phyloP scores from a whole-genome alignment of 2,329 filamentous ascomycete genomes.

The Mycosphaerelloides madeirae region DNA sequence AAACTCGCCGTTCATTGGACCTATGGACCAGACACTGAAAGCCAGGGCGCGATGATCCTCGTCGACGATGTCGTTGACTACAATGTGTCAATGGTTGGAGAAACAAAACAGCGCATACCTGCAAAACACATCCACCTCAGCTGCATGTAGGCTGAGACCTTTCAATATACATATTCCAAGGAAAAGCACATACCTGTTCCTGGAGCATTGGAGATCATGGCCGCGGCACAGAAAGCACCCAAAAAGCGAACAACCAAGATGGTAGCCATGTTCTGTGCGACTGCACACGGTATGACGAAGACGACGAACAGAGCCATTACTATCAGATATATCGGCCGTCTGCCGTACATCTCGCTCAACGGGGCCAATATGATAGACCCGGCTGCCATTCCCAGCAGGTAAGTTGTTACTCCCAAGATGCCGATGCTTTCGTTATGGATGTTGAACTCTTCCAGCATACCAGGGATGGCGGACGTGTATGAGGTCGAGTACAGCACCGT shows the following conservation, averaged over 20 bases:
- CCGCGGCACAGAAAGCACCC: slow-evolving; percentile 67
- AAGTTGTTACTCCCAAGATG: slow-evolving; percentile 72
- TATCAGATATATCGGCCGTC: slow-evolving; percentile 62
- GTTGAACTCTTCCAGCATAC: slow-evolving; percentile 60
- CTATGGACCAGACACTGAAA: slow-evolving; percentile 78
- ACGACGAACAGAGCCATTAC: slow-evolving; percentile 62
- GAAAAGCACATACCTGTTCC: slow-evolving; percentile 51
- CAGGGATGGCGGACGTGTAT: slow-evolving; percentile 68
- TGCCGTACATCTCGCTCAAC: slow-evolving; percentile 65
- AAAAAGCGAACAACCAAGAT: slow-evolving; percentile 72
- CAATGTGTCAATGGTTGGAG: too few relatives aligned
- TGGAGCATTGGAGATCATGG: slow-evolving; percentile 77
- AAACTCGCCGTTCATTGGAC: slow-evolving; percentile 67
- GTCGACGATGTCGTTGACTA: slow-evolving; percentile 54
- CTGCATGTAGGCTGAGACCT: too few relatives aligned
- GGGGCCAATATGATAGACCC: slow-evolving; percentile 72
- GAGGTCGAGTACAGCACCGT: slow-evolving; percentile 69
- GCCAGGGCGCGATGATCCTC: slow-evolving; percentile 77
- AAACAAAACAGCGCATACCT: too few relatives aligned
- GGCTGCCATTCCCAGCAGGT: slow-evolving; percentile 67
- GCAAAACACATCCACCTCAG: too few relatives aligned
- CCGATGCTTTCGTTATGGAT: slow-evolving; percentile 54
- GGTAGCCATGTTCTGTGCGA: slow-evolving; percentile 62
- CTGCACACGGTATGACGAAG: slow-evolving; percentile 65
- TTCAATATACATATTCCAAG: too few relatives aligned